Percentiles rank a stretch among this genome's conserved stretches.
Evolutionary conservation across 2,329 filamentous ascomycete species (phyloP).

Genomic region (Stemphylium vesicarium): DNA sequence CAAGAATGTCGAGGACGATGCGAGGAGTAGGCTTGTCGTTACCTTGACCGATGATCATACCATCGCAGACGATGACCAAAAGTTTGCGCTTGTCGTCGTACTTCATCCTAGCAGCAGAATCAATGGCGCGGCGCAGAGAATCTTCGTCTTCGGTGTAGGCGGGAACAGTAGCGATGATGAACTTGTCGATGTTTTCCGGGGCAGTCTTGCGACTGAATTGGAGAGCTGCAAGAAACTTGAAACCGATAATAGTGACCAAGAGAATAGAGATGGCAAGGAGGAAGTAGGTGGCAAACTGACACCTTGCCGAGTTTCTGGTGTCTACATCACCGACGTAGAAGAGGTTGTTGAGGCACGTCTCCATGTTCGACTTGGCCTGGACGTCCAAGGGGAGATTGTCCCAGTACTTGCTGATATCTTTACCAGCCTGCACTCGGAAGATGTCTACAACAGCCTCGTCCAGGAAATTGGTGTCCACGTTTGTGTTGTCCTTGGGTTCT

Average conservation of each 20-base stretch:
- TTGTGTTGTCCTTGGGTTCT: slow-evolving; percentile 45
- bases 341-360: slow-evolving; percentile 85
- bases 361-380: slow-evolving; percentile 70
- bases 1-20: slow-evolving; percentile 95
- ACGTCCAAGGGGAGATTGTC: slow-evolving; percentile 67
- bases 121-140: slow-evolving; percentile 92
- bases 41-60: slow-evolving; percentile 99
- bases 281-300: slow-evolving; percentile 88
- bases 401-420: slow-evolving; percentile 86
- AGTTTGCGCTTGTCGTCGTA: slow-evolving; percentile 99
- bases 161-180: slow-evolving; percentile 96
- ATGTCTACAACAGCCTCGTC: slow-evolving; percentile 73
- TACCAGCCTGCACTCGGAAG: slow-evolving; percentile 76
- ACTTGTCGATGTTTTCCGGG: slow-evolving; percentile 97
- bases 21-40: slow-evolving; percentile 95
- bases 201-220: slow-evolving; percentile 92
- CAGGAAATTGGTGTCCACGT: slow-evolving; percentile 77
- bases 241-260: slow-evolving; percentile 80
- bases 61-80: slow-evolving; percentile 89
- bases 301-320: slow-evolving; percentile 83
- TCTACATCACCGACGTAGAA: slow-evolving; percentile 94
- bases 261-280: slow-evolving; percentile 83
- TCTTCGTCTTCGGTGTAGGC: slow-evolving; percentile 99
- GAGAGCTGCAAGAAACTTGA: slow-evolving; percentile 96
- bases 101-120: slow-evolving; percentile 91